A percentile compares a stretch with the other conserved stretches of the same genome.
Evolutionary conservation across 2,329 filamentous ascomycete species (phyloP).

Genomic region (Dothiorella sarmentorum): DNA sequence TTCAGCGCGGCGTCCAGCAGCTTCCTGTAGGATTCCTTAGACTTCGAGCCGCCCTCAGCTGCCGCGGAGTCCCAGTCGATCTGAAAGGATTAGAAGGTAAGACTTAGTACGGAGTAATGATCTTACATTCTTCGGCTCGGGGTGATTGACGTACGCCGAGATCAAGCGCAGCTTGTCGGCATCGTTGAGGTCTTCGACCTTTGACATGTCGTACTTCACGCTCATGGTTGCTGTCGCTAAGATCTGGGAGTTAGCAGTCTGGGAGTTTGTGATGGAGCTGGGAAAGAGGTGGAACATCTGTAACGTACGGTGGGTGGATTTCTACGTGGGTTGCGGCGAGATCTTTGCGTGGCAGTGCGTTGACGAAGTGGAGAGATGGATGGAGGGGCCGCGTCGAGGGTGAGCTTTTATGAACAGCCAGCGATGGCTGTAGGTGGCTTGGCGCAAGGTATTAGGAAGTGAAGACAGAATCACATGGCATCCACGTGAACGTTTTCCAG

Average conservation of each 20-base stretch:
- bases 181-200: neutral
- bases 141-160: neutral
- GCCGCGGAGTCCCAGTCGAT: neutral
- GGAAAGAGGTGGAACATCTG: neutral
- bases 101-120: too few species aligned
- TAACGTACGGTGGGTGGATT: too few species aligned
- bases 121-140: constrained; percentile 2
- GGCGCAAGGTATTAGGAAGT: neutral
- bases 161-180: constrained; percentile 4
- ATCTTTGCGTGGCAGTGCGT: neutral
- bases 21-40: constrained; percentile 9
- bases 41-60: neutral
- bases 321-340: neutral
- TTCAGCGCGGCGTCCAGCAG: neutral
- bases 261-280: too few species aligned
- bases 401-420: neutral
- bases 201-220: neutral
- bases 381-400: neutral
- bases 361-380: neutral
- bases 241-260: neutral
- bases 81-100: neutral
- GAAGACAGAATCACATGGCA: neutral
- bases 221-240: neutral
- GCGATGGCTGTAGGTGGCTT: neutral
- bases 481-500: neutral